Evolutionary conservation across 2,329 filamentous ascomycete genomes (phyloP), one percentile per base, ranked within the genome.

Genomic region (Diaporthe vexans): DNA sequence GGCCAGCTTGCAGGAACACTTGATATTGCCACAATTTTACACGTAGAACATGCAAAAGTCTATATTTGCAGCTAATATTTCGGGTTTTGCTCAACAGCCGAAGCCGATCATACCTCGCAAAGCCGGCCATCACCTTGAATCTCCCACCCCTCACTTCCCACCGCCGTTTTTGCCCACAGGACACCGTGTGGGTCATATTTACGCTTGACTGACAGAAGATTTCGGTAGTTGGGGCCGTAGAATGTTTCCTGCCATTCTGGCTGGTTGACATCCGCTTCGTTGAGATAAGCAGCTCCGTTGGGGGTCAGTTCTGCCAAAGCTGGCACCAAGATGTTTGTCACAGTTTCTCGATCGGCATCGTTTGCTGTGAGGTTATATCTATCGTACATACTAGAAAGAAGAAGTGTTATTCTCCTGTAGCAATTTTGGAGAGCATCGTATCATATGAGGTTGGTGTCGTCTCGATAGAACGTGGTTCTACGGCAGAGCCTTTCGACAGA

Each of bases 111-210:
- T 8, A 58, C 0, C 29, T 10, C 33, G 74, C 85, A 87, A 78
- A 86, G 79, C 8, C 82, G 81, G 11, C 85, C 85, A 68, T 80
- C 74, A 5, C 78, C 79, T 9, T 77, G 79, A 17, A 85, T 81
- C 3, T 75, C 77, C 85, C 85, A 88, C 6, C 77, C 77, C 17
- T 87, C 85, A 76, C 83, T 85, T 0, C 86, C 86, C 2, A 87
- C 85, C 13, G 79, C 83, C 0, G 81, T 82, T 2, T 78, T 79
- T 21, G 83, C 85, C 61, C 85, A 85, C 40, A 85, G 85, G 1
- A 87, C 37, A 3, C 77, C 78, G 3, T 80, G 37, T 6, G 83
- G 79, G 78, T 87, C 87, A 76, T 84, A 86, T 67, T 80, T 82
- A 13, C 81, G 76, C 81, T 88, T 88, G 35, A 88, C 79, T 0